Base-by-base conservation (phyloP, 1,284 basidiomycete species). In the Ustilago loliicola region DNA sequence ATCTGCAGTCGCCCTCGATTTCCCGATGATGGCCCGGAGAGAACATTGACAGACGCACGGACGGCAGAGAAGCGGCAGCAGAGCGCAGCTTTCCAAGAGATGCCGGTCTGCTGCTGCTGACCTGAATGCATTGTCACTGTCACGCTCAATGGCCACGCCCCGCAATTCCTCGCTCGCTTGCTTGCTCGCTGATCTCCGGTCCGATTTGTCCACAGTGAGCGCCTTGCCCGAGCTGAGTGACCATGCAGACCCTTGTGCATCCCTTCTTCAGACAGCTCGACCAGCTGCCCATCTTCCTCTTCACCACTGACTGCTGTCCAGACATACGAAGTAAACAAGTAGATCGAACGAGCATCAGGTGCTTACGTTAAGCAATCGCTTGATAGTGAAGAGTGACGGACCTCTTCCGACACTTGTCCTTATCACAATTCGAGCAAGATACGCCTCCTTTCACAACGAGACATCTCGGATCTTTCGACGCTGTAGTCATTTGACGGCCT, bases 101-200 rank as follows among this genome's bases (percentile, higher is more conserved):
- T 51, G 10, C 47, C n/a, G 19, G 21, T 48, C 45, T 27, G 29
- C 3, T 25, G 21, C 58, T 36, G 34, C 23, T 52, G 53, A 61
- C 52, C 29, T 50, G 45, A 67, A 38, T 21, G 34, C 55, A 57
- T 11, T 56, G 21, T 36, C 45, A 25, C 48, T 30, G 21, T 23
- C 58, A 38, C 21, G 21, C 29, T 27, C 15, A 17, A 30, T 17
- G 13, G 34, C 32, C 27, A 30, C 51, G 47, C 62, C 62, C 55
- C 55, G 62, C 62, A 57, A 42, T 51, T n/a, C 29, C 21, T 29
- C 15, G 38, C 27, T 34, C 61, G 45, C 32, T 64, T 17, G 21
- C 66, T 47, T 19, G 38, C 67, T 70, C 67, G 67, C 67, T 70
- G 57, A 48, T 68, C 61, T 73, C 71, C 71, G 71, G 58, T 54